Percentiles rank a stretch among this genome's conserved stretches.
phyloP scores from a whole-genome alignment of 495 filamentous ascomycete genomes.

The Cercophora sp. region DNA sequence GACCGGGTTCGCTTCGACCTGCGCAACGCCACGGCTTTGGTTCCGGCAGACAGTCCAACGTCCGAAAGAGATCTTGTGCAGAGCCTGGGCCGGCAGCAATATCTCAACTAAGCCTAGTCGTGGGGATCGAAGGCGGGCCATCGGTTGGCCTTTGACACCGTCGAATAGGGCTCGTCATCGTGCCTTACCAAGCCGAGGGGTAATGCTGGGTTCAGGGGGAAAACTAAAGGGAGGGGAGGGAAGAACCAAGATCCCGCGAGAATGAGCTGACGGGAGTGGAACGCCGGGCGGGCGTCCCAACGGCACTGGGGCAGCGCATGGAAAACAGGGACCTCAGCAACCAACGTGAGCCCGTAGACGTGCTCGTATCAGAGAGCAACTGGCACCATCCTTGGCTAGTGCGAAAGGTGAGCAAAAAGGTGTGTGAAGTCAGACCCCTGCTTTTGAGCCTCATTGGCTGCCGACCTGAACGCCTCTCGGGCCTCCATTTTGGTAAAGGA shows the following conservation, averaged over 20 bases:
- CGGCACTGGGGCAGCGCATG: constrained; percentile 22
- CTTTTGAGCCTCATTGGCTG: constrained; percentile 35
- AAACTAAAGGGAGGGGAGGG: not conserved
- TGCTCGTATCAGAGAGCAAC: constrained; percentile 21
- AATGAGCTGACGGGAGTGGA: constrained; percentile 12
- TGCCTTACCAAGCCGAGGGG: constrained; percentile 3
- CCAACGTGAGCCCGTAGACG: constrained; percentile 25
- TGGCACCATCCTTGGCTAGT: constrained; percentile 26
- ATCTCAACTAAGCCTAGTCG: constrained; percentile 17
- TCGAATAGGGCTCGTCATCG: constrained; percentile 2
- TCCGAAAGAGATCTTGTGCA: constrained; percentile 22
- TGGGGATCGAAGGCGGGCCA: constrained; percentile 8
- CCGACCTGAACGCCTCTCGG: constrained; percentile 25
- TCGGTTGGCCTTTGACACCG: not conserved
- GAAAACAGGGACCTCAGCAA: constrained; percentile 14
- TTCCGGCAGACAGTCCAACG: constrained; percentile 15
- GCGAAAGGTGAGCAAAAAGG: constrained; percentile 32
- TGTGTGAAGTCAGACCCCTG: constrained; percentile 33
- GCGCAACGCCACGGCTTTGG: constrained; percentile 14
- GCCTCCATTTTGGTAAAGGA: constrained; percentile 26
- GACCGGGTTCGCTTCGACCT: constrained; percentile 11
- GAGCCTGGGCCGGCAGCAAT: constrained; percentile 13
- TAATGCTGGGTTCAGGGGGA: constrained; percentile 12
- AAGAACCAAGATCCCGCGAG: constrained; percentile 15
- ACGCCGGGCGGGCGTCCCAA: constrained; percentile 13